Evolutionary conservation across 306 rosid species (phyloP), one percentile per base, ranked within the genome.

Genomic region (Quercus gilva): DNA sequence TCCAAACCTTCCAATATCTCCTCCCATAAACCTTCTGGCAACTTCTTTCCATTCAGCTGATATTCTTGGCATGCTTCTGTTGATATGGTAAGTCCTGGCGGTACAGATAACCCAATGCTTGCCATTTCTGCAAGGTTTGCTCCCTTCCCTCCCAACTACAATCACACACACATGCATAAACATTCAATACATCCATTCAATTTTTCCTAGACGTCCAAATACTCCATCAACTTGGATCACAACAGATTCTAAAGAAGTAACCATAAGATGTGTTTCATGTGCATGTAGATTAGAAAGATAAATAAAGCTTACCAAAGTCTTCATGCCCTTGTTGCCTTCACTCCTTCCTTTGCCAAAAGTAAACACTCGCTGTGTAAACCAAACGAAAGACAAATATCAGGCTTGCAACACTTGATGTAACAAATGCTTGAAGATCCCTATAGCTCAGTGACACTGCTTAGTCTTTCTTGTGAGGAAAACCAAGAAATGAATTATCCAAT

Each of bases 81-180:
- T 81, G 99, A 95, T 73, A 95, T 88, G 65, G 99, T 95, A n/a
- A 95, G 94, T 68, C 99, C 98, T 60, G 98, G 93, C 0, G 98
- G 99, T 72, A 95, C 98, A 1, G 94, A 93, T 53, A 95, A 85
- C 17, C 98, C 98, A 33, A 95, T 92, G 85, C 87, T 91, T 59
- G 99, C 94, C 99, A 95, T 95, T 86, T 95, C 99, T 76, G 98
- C 99, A 41, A 95, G 88, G 86, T 95, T 95, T 20, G 99, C 98
- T 9, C 99, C 99, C 81, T 95, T 95, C 79, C 99, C 99, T 83
- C 99, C 99, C 80, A 95, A 82, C 99, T 95, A 69, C 45, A 51
- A 78, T 35, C 35, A 55, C 21, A 81, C 35, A 73, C 19, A 60
- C 15, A 12, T 49, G 53, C 53, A 49, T 49, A 12, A 37, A 8